Conservation (phyloP, 2,329 filamentous ascomycete genomes). For the Coniella lustricola region DNA sequence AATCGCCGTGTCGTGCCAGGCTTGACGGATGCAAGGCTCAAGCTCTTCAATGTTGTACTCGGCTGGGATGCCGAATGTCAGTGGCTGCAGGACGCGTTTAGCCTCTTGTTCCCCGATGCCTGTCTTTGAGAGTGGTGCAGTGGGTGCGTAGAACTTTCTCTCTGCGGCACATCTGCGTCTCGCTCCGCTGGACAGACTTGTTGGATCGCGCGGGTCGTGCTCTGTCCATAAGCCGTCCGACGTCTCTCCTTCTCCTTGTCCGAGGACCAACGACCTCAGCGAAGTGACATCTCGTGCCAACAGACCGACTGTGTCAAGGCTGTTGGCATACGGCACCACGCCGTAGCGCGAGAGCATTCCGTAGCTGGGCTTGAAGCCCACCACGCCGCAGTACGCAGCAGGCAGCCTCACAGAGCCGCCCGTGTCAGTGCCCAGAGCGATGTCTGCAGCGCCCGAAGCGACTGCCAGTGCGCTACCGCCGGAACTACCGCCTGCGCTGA, state of each 20-base stretch:
- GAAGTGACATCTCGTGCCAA: conserved; percentile 49
- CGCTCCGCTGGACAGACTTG: conserved; percentile 53
- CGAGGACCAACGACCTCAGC: conserved; percentile 47
- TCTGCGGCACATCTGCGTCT: conserved; percentile 39
- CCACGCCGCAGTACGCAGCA: conserved; percentile 74
- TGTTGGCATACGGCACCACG: conserved; percentile 88
- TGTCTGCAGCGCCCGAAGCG: conserved; percentile 46
- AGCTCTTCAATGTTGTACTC: conserved; percentile 91
- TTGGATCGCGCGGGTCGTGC: conserved; percentile 68
- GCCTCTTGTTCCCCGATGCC: background rate
- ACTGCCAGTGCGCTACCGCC: conserved; percentile 90
- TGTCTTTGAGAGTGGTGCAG: no score
- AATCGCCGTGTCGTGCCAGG: conserved; percentile 60
- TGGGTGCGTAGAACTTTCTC: background rate
- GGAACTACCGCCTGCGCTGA: conserved; percentile 82
- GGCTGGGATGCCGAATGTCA: conserved; percentile 51
- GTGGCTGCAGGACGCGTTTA: conserved; percentile 17
- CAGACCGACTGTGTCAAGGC: conserved; percentile 82
- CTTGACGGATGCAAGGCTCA: conserved; percentile 56
- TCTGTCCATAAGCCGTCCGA: conserved; percentile 33
- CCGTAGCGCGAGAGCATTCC: conserved; percentile 80
- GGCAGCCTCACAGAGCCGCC: conserved; percentile 83
- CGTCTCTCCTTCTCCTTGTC: conserved; percentile 24
- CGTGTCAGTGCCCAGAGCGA: conserved; percentile 86
- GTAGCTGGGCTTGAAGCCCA: conserved; percentile 90